Percentiles rank a stretch among this genome's conserved stretches.
These are phyloP conservation scores for Metschnikowia baotianmanensis DNA, from an alignment of 805 yeast species.

Conservation along the genomic window DNA sequence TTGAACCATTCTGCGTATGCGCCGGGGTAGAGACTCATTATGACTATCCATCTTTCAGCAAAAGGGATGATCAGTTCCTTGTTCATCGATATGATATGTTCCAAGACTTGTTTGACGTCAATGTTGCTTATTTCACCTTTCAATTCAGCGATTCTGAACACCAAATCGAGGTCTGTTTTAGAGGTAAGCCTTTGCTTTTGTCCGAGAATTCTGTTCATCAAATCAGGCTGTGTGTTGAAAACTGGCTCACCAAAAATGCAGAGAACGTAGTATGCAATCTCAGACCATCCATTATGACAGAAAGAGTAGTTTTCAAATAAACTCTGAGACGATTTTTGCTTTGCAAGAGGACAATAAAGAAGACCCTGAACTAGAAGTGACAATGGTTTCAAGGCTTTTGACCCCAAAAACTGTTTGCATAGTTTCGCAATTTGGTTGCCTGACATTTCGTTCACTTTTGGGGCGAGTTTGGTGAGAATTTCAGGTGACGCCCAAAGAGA, in stretches of 20 bases:
- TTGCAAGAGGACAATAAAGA: conserved; percentile 25
- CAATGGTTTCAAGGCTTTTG: conserved; percentile 7
- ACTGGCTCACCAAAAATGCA: conserved; percentile 42
- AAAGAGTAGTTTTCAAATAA: conserved; percentile 7
- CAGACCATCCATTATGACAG: conserved; percentile 38
- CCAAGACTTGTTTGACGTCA: conserved; percentile 13
- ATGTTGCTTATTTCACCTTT: conserved; percentile 28
- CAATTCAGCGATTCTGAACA: conserved; percentile 52
- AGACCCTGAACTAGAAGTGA: conserved; percentile 38
- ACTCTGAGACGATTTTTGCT: conserved; percentile 12
- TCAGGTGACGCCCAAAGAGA: conserved; percentile 24
- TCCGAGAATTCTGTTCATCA: conserved; percentile 15
- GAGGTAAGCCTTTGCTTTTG: neutral
- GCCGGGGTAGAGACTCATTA: conserved; percentile 37
- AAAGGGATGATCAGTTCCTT: conserved; percentile 2
- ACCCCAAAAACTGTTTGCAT: conserved; percentile 6
- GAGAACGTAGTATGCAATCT: conserved; percentile 44
- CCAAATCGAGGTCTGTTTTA: conserved; percentile 23
- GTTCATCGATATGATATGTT: conserved; percentile 16
- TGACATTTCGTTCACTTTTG: conserved; percentile 45
- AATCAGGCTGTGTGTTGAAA: conserved; percentile 5
- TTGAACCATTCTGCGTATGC: conserved; percentile 10
- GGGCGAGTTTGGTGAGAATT: conserved; percentile 39
- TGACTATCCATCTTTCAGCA: conserved; percentile 52
- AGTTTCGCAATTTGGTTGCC: conserved; percentile 39